These are phyloP conservation scores for Gracilaria vermiculophylla DNA, from an alignment of 23 red algal genomes.

Conservation along the genomic window DNA sequence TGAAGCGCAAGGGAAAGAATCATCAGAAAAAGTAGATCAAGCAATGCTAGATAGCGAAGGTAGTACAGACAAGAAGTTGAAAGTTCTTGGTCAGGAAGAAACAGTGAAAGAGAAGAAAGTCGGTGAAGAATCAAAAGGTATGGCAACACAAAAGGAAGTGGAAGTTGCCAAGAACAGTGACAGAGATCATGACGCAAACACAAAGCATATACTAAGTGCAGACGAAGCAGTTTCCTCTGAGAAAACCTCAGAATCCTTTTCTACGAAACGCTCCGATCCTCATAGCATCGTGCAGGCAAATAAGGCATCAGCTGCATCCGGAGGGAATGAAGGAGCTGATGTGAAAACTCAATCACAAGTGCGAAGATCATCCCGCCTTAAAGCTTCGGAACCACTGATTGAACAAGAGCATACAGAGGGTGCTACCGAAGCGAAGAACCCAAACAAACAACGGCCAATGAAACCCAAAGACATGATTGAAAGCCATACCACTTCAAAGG, in stretches of 20 bases:
- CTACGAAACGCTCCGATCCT: background rate
- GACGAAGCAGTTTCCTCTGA: background rate
- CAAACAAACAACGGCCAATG: background rate
- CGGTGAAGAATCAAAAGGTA: background rate
- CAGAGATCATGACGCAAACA: background rate
- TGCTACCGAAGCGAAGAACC: background rate
- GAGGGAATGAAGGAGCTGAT: background rate
- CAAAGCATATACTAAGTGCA: background rate
- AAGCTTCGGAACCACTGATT: background rate
- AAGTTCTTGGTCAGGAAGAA: background rate
- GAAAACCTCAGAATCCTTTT: background rate
- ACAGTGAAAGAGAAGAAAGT: background rate
- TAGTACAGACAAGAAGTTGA: background rate
- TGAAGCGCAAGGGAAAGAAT: background rate
- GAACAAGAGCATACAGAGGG: background rate
- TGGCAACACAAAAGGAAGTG: background rate
- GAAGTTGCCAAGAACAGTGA: background rate
- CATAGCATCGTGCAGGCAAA: background rate
- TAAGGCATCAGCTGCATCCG: background rate
- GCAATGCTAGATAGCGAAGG: background rate
- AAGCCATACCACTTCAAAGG: background rate
- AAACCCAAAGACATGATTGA: background rate
- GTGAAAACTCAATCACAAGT: background rate
- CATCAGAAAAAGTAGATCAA: background rate
- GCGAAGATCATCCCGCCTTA: background rate